Conservation (phyloP, 2,329 filamentous ascomycete species). For the Aspergillus fumigatiaffinis region DNA sequence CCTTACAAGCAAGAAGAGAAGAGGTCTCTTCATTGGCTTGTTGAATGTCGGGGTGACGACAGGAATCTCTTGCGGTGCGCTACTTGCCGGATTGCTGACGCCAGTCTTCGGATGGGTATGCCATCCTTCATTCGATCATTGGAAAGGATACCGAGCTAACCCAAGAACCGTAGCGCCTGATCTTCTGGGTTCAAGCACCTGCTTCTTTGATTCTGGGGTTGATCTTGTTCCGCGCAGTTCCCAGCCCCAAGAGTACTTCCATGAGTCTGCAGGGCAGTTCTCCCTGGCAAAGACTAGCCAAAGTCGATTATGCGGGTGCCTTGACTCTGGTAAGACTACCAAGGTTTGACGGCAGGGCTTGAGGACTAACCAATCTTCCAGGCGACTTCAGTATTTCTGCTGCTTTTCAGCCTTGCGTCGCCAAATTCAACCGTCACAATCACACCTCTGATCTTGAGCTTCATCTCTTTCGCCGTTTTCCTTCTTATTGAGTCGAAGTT, state of each 20-base stretch:
- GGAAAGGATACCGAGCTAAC: not conserved
- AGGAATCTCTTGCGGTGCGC: constrained; percentile 67
- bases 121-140: constrained; percentile 1
- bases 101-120: constrained; percentile 66
- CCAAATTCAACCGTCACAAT: constrained; percentile 52
- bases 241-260: constrained; percentile 38
- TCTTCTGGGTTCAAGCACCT: constrained; percentile 72
- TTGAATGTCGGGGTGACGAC: constrained; percentile 70
- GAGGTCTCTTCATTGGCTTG: constrained; percentile 70
- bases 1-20: constrained; percentile 60
- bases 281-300: constrained; percentile 54
- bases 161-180: constrained; percentile 50
- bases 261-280: constrained; percentile 35
- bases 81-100: constrained; percentile 64
- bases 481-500: constrained; percentile 60
- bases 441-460: constrained; percentile 58
- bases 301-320: constrained; percentile 73
- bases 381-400: constrained; percentile 63
- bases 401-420: constrained; percentile 67
- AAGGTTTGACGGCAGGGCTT: not conserved
- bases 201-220: constrained; percentile 58
- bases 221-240: constrained; percentile 63
- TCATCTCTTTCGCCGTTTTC: constrained; percentile 55
- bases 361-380: constrained; percentile 24
- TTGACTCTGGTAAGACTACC: constrained; percentile 53